Percentiles rank a stretch among this genome's conserved stretches.
Conservation (phyloP, 495 filamentous ascomycete genomes). For the Geoglossum glabrum region DNA sequence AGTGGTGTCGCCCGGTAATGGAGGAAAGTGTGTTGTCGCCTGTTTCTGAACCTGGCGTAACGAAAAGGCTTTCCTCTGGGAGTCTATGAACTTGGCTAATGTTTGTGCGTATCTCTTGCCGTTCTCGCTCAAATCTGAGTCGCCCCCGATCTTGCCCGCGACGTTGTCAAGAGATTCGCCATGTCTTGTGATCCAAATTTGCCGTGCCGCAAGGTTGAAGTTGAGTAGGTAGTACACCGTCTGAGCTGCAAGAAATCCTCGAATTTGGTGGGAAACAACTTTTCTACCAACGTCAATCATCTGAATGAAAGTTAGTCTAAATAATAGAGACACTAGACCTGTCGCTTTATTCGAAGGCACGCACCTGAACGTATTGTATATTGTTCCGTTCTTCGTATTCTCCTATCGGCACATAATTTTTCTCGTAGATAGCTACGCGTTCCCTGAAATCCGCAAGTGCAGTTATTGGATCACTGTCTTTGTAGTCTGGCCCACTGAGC, state of each 20-base stretch:
- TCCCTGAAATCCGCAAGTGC: conserved; percentile 83
- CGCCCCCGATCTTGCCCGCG: conserved; percentile 61
- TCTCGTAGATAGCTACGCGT: conserved; percentile 81
- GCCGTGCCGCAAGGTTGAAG: conserved; percentile 84
- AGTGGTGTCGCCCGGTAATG: conserved; percentile 70
- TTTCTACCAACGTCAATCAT: conserved; percentile 98
- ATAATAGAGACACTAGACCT: not conserved
- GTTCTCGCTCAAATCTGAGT: conserved; percentile 58
- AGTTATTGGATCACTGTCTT: conserved; percentile 65
- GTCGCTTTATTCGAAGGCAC: not conserved
- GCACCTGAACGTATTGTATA: conserved; percentile 72
- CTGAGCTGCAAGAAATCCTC: conserved; percentile 76
- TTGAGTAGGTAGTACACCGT: conserved; percentile 86
- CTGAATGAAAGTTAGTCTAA: conserved; percentile 17
- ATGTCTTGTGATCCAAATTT: conserved; percentile 96
- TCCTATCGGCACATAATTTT: conserved; percentile 77
- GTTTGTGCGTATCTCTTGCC: conserved; percentile 52
- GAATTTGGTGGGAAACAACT: conserved; percentile 70
- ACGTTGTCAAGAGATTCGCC: conserved; percentile 71
- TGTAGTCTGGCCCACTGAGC: conserved; percentile 92
- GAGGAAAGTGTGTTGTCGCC: conserved; percentile 53
- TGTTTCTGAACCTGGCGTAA: conserved; percentile 53
- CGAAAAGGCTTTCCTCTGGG: conserved; percentile 58
- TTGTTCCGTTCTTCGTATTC: conserved; percentile 75
- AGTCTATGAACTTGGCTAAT: conserved; percentile 55